Evolutionary conservation across 2,329 filamentous ascomycete genomes (phyloP).

Genomic region (Nemania sp.): DNA sequence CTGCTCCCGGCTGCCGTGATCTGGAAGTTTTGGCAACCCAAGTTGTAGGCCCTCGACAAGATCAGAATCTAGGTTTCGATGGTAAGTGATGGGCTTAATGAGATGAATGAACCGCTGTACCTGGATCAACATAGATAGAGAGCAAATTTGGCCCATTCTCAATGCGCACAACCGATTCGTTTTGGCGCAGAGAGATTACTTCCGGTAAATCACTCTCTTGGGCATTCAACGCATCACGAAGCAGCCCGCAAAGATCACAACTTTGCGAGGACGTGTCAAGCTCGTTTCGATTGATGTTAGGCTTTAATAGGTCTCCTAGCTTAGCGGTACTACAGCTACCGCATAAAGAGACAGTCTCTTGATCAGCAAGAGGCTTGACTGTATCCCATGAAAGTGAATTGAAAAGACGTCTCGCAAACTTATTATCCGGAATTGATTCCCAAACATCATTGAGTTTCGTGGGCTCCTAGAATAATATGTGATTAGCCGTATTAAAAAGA

Average conservation of each 20-base stretch:
- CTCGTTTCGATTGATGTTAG: neutral
- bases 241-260: neutral
- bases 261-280: neutral
- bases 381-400: neutral
- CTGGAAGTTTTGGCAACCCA: constrained; percentile 12
- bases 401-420: neutral
- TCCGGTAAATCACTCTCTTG: neutral
- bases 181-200: constrained; percentile 41
- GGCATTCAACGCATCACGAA: neutral
- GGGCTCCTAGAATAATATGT: neutral
- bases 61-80: neutral
- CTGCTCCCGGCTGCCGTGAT: constrained; percentile 6
- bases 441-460: neutral
- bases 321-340: neutral
- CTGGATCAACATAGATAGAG: constrained; percentile 13
- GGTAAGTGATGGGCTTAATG: neutral
- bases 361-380: neutral
- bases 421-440: neutral
- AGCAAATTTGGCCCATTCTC: constrained; percentile 11
- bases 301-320: neutral
- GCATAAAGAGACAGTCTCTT: neutral
- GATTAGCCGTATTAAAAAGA: neutral
- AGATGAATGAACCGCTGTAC: neutral
- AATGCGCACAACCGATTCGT: constrained; percentile 52
- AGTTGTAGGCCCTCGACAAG: constrained; percentile 3